phyloP scores from a whole-genome alignment of 1,284 basidiomycete species.

The Paramarasmius palmivorus region DNA sequence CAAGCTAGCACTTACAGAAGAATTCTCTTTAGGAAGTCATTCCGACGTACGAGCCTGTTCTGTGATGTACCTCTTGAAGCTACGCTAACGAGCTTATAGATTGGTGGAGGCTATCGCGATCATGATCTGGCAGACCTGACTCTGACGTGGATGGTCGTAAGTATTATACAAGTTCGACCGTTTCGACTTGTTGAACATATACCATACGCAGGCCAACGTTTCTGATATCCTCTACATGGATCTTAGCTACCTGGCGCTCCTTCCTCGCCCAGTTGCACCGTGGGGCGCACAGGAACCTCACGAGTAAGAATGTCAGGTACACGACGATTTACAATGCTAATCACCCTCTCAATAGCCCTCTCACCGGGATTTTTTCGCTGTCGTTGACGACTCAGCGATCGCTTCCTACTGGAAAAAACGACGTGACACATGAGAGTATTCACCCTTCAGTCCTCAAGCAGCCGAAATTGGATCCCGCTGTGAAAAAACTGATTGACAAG shows the following conservation, averaged over 20 bases:
- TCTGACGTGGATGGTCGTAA: slow-evolving; percentile 67
- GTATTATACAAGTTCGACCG: too few species aligned
- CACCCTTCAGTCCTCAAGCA: slow-evolving; percentile 62
- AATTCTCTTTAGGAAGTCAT: slow-evolving; percentile 45
- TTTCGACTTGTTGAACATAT: too few species aligned
- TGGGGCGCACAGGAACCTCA: slow-evolving; percentile 66
- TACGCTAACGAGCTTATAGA: slow-evolving; percentile 35
- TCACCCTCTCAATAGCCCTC: slow-evolving; percentile 36
- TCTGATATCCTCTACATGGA: slow-evolving; percentile 57
- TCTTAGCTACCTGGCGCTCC: slow-evolving; percentile 46
- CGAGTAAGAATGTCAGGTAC: slow-evolving; percentile 41
- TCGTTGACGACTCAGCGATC: slow-evolving; percentile 43
- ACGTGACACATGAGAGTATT: slow-evolving; percentile 59
- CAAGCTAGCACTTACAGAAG: background rate
- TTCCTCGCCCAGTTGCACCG: slow-evolving; percentile 50
- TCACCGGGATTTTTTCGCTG: slow-evolving; percentile 52
- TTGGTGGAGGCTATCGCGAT: slow-evolving; percentile 66
- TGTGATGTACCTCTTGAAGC: background rate
- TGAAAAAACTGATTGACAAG: slow-evolving; percentile 36
- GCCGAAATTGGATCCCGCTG: slow-evolving; percentile 30
- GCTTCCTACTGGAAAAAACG: slow-evolving; percentile 45
- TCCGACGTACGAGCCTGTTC: slow-evolving; percentile 51
- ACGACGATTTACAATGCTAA: slow-evolving; percentile 6
- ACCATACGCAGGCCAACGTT: slow-evolving; percentile 48
- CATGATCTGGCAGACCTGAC: slow-evolving; percentile 71